Base-by-base conservation (phyloP, 129 eudicot species). In the Deinandra increscens region DNA sequence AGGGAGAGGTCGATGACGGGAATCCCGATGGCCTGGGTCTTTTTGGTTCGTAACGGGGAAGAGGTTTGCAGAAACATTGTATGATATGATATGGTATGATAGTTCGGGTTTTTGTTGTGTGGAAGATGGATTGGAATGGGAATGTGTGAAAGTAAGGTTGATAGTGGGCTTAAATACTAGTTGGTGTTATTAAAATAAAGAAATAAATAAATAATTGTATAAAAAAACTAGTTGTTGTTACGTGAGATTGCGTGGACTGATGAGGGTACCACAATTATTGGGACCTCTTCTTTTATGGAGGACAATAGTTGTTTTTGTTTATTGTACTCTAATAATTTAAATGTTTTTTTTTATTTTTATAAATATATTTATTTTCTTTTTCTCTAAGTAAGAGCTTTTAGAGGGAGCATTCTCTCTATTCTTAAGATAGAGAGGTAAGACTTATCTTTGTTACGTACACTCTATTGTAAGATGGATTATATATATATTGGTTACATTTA, bases 1-100 rank as follows among this genome's bases (percentile, higher is more conserved):
- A 65, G 62, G 3, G 86, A 77, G 5, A 92, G 81, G 71, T 92
- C 98, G 59, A 92, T 84, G 2, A 75, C 38, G 3, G 98, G 98
- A 37, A 88, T 70, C n/a, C 88, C 94, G 7, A 82, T 31, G 15
- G 91, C 88, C 50, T 77, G 75, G 20, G 87, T 83, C 41, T 85
- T 91, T 42, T 85, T 87, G 58, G 64, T 79, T 58, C 95, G 45
- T 34, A 77, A 67, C 0, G 86, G 81, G 33, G 81, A 72, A 70
- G 96, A 43, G 54, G 90, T 72, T 9, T 84, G 63, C 36, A 76
- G 75, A 22, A 83, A 85, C 87, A 86, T 78, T 46, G 20, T 61
- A 3, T 9, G 9, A n/a, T 19, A n/a, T n/a, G n/a, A n/a, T n/a
- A 12, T 6, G 8, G 31, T 14, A 23, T 3, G 8, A 6, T 54